Percentiles rank a stretch among this genome's conserved stretches.
phyloP scores from a whole-genome alignment of 2,329 filamentous ascomycete species.

The Neofusicoccum kwambonambiense region DNA sequence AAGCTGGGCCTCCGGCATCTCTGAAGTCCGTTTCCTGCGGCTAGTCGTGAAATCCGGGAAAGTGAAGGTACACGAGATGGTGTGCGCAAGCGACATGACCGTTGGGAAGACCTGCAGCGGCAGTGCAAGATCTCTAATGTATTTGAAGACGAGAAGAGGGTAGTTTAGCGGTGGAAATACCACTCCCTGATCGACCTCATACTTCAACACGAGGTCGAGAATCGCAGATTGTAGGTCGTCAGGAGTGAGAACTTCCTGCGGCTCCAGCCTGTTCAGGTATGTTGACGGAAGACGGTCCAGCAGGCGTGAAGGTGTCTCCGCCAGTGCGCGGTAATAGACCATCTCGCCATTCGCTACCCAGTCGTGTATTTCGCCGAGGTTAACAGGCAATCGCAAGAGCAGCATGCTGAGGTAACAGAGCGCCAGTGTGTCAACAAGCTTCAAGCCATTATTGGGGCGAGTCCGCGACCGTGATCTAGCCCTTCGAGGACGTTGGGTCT shows the following conservation, averaged over 20 bases:
- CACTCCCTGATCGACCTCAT: constrained; percentile 67
- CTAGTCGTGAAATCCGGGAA: constrained; percentile 48
- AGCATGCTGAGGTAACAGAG: constrained; percentile 78
- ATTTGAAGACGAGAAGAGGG: constrained; percentile 65
- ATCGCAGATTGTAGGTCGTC: constrained; percentile 65
- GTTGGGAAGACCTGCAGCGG: constrained; percentile 68
- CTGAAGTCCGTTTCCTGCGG: constrained; percentile 1
- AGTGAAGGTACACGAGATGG: constrained; percentile 55
- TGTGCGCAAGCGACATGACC: constrained; percentile 56
- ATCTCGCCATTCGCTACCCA: constrained; percentile 70
- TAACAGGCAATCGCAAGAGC: constrained; percentile 73
- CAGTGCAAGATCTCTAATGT: constrained; percentile 69
- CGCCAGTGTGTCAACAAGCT: constrained; percentile 70
- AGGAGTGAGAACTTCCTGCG: constrained; percentile 44
- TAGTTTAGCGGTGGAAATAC: constrained; percentile 71
- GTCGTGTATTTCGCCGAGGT: constrained; percentile 66
- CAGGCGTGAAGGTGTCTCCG: constrained; percentile 62
- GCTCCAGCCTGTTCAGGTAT: constrained; percentile 61
- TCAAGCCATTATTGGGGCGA: constrained; percentile 51
- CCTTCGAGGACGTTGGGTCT: constrained; percentile 33
- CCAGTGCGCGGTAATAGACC: constrained; percentile 65
- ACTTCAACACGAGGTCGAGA: constrained; percentile 62
- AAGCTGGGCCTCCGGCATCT: constrained; percentile 69
- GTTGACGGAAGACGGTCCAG: constrained; percentile 61
- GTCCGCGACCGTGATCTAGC: constrained; percentile 23